Base-by-base conservation (phyloP, 768 basidiomycete species). In the Inosperma sp. region DNA sequence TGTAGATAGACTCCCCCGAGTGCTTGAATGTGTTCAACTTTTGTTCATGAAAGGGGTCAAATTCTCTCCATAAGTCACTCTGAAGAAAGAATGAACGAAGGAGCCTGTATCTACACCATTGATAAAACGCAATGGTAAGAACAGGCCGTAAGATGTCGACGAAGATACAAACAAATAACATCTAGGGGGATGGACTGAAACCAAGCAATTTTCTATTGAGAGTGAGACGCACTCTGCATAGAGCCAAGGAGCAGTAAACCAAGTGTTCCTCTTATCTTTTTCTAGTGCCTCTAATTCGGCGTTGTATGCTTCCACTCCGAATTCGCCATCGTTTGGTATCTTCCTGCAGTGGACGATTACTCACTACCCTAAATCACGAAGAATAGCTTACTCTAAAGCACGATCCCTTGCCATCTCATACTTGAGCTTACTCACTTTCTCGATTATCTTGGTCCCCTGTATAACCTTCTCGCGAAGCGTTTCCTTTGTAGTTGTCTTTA, bases 181-280 rank as follows among this genome's bases (percentile, higher is more conserved):
- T 65, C 86, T 88, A 53, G 1, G 49, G 42, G 7, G 2, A 48
- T 35, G 33, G 21, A 40, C 19, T 16, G 33, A 21, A 16, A 17
- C n/a, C 10, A 12, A 25, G 29, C 21, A 35, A n/a, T 9, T n/a
- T 21, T 12, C 19, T 23, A 17, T 27, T 0, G 17, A 9, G 19
- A 8, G 5, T 14, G 12, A 9, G 30, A 29, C 86, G 57, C 72
- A 96, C 85, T 97, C 95, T 50, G 93, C 92, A 65, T 77, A 97
- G n/a, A 99, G 76, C 95, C 95, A 99, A 1, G 93, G 91, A 5
- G 89, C 82, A 7, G 81, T 87, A 63, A 91, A 93, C 95, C 95
- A 99, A 0, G 86, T 88, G 53, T 83, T 76, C 59, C 75, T 72
- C 3, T 67, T 64, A 1, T 72, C 63, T 22, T 71, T 65, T 0